These are phyloP conservation scores for Trypanosoma grayi DNA, from an alignment of 208 protist species.

Conservation along the genomic window DNA sequence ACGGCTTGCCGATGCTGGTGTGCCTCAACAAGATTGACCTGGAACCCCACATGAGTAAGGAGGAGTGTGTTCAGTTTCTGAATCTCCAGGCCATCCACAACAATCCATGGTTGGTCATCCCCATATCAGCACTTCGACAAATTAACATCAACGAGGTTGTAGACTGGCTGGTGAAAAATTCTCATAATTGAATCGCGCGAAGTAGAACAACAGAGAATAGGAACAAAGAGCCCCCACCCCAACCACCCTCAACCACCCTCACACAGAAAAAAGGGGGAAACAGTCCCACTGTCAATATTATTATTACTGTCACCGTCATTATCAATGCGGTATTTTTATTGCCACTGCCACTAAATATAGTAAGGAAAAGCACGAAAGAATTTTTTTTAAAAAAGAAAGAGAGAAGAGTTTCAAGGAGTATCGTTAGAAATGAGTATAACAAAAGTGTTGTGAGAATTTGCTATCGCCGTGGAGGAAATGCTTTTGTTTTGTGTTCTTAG, in stretches of 20 bases:
- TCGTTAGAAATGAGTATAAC: no score
- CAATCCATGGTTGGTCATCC: slow-evolving; percentile 65
- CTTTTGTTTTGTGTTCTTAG: no score
- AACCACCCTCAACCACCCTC: neutral
- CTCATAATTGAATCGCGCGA: slow-evolving; percentile 42
- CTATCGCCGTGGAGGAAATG: no score
- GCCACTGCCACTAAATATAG: no score
- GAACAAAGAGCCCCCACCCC: no score
- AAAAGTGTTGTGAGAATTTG: no score
- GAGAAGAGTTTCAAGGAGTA: no score
- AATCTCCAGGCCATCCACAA: slow-evolving; percentile 46
- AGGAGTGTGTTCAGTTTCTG: slow-evolving; percentile 68
- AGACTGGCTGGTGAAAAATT: slow-evolving; percentile 73
- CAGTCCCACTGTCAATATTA: no score
- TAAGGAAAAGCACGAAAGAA: slow-evolving; percentile 2
- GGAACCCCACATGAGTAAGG: slow-evolving; percentile 75
- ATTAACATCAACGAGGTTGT: slow-evolving; percentile 77
- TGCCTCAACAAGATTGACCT: slow-evolving; percentile 89
- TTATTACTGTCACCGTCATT: neutral
- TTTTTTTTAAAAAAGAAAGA: slow-evolving; percentile 1
- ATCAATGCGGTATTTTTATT: neutral
- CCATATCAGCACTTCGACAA: slow-evolving; percentile 58
- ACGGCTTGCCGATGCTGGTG: slow-evolving; percentile 61
- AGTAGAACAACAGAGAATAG: no score
- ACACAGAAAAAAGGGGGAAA: neutral